Base-by-base conservation (phyloP, 768 basidiomycete species). In the Suillus variegatus region DNA sequence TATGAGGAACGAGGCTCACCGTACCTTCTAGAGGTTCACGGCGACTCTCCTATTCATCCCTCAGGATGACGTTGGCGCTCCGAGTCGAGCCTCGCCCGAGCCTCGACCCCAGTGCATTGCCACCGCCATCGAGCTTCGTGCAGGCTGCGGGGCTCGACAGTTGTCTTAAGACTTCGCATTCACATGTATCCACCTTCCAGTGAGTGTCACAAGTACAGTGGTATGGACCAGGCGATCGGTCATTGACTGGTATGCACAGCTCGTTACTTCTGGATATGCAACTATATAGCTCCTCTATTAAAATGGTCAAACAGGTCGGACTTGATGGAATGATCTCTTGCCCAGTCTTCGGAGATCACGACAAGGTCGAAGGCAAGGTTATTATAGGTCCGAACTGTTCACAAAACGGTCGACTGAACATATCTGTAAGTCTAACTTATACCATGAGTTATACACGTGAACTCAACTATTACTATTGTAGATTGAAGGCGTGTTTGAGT, bases 401-500 rank as follows among this genome's bases (percentile, higher is more conserved):
- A 58, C 83, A 78, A 65, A 81, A 82, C 4, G 90, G 90, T n/a
- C 82, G 82, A 22, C 75, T 92, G 60, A 79, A 81, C 18, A 78
- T 92, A 54, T 80, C 85, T 25, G 90, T 90, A 68, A 62, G 79
- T 66, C 65, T 46, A 2, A 32, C 32, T 32, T 32, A 18, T 18
- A 18, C 61, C 1, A 7, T 3, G 12, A 55, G 47, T 7, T 20
- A 56, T 47, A 3, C 10, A 40, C 8, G 51, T 35, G 18, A 69
- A 60, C 46, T n/a, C 36, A 36, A 72, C 38, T 51, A 22, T 51
- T 4, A 6, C 12, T 41, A 60, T 14, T 54, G 9, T 66, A 92
- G 90, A 76, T 92, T 60, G 88, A 90, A 77, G 90, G 90, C 7
- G 73, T 80, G 12, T 88, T 92, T 70, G 76, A 79, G 22, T 87